Base-by-base conservation (phyloP, 495 filamentous ascomycete species). In the Corynascus novoguineensis region DNA sequence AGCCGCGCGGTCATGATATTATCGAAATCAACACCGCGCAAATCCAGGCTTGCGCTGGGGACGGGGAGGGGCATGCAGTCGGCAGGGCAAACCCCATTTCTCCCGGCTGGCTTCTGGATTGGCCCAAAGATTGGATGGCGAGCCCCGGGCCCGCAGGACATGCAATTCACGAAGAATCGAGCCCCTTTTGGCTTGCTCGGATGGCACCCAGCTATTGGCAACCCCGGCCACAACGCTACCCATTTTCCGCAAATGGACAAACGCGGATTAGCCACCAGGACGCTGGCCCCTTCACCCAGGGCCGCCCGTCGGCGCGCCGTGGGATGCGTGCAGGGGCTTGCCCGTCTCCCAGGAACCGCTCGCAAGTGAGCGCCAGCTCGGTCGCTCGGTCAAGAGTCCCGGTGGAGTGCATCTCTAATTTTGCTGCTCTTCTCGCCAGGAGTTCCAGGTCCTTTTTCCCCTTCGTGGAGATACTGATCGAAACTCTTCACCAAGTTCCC, bases 321-420 rank as follows among this genome's bases (percentile, higher is more conserved):
- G 37, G 37, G n/a, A 27, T 32, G 29, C 11, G 32, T 55, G 58
- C 52, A 60, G 46, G 46, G 37, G 51, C 42, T 41, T 24, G 44
- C 45, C 37, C 32, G 42, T 31, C 41, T 42, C 14, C 57, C 46
- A 60, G 58, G 58, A 56, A 60, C 51, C 58, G 45, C 42, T 50
- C 32, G 34, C 54, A 31, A 11, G 41, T 17, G 11, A 17, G 45
- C 47, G 34, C 38, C 38, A 54, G 49, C 31, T 35, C 46, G 50
- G 22, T 28, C 27, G 50, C 50, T 35, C 32, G 42, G 21, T 32
- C 52, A 49, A 56, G 48, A 48, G 53, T 48, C 21, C 48, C 19
- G 22, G 59, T 57, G 59, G 59, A 57, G 53, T 38, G 38, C 53
- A 60, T 41, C 53, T 34, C 53, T 60, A 53, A 57, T 52, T 60